These are phyloP conservation scores for Sporothrix phasma DNA, from an alignment of 2,329 filamentous ascomycete species.

Conservation along the genomic window DNA sequence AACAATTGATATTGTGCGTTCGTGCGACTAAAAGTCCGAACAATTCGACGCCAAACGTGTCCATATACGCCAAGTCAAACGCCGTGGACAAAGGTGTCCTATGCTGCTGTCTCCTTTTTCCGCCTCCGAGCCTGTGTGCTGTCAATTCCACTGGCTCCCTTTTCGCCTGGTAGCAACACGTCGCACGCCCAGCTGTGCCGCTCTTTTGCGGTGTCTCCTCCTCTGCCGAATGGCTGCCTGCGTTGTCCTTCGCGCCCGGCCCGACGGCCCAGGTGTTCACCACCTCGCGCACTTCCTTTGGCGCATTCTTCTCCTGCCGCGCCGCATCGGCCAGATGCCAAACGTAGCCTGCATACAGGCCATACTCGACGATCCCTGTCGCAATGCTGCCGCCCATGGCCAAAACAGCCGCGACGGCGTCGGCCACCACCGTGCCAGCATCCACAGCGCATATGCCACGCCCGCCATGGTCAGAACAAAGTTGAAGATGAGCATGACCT, in stretches of 20 bases:
- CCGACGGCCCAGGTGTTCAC: conserved; percentile 61
- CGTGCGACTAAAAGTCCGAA: too few relatives aligned
- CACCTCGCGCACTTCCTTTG: conserved; percentile 58
- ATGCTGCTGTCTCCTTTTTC: not conserved
- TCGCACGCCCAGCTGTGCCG: not conserved
- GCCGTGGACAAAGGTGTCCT: too few relatives aligned
- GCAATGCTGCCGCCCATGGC: conserved; percentile 60
- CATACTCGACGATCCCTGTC: conserved; percentile 67
- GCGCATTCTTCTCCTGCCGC: conserved; percentile 44
- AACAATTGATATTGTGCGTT: too few relatives aligned
- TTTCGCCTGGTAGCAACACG: not conserved
- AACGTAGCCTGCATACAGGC: conserved; percentile 65
- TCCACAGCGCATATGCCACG: conserved; percentile 66
- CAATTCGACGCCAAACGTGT: too few relatives aligned
- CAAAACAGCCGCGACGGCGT: conserved; percentile 59
- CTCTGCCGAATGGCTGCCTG: not conserved
- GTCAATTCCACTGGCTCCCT: not conserved
- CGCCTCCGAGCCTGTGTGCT: not conserved
- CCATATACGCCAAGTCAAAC: too few relatives aligned
- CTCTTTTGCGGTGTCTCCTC: conserved; percentile 17
- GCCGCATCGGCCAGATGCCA: conserved; percentile 62
- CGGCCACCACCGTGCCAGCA: conserved; percentile 67
- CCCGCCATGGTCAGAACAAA: conserved; percentile 79
- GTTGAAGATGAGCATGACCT: conserved; percentile 78
- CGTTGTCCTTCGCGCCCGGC: conserved; percentile 23